Evolutionary conservation across 2,329 filamentous ascomycete species (phyloP), one percentile per base, ranked within the genome.

Genomic region (Fusarium abutilonis): DNA sequence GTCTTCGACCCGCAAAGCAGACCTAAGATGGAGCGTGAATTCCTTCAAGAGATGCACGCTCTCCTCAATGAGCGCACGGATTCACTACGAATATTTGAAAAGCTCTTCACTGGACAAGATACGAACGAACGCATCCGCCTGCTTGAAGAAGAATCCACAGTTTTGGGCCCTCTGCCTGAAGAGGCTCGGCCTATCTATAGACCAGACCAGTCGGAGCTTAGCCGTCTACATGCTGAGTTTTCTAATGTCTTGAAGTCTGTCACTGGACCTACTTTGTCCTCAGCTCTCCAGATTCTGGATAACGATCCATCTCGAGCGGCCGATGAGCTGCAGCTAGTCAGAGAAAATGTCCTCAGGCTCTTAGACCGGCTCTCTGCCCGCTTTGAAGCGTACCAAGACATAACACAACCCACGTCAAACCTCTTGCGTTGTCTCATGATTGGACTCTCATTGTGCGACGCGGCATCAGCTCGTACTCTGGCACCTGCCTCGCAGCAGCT

Each of bases 311-410:
- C 42, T 8, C 61, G 63, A 40, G 66, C 63, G n/a, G 56, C 56
- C 4, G 70, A 71, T 26, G 80, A 83, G 41, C 68, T 86, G 49
- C 74, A 80, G 26, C 77, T 86, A 2, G 75, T 86, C 14, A 79
- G 79, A 50, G 79, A 82, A 58, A 86, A 84, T 51, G 78, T 95
- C n/a, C 77, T 80, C 7, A 86, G 90, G 60, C 85, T 97, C 35
- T 85, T 90, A 45, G 79, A 83, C 50, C 86, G 93, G 40, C 82
- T 99, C 8, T 83, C 82, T 2, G 80, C 85, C 28, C 83, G 87
- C 32, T 96, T 93, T 71, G 84, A 87, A 35, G 87, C 87, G 13
- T 98, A 97, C 70, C 91, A 92, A 59, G 95, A 99, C 71, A 86
- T 98, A 67, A 91, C 90, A 0, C 82, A 85, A 40, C 93, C 92